Conservation (phyloP, 179 eudicot genomes). For the Nepenthes alata region DNA sequence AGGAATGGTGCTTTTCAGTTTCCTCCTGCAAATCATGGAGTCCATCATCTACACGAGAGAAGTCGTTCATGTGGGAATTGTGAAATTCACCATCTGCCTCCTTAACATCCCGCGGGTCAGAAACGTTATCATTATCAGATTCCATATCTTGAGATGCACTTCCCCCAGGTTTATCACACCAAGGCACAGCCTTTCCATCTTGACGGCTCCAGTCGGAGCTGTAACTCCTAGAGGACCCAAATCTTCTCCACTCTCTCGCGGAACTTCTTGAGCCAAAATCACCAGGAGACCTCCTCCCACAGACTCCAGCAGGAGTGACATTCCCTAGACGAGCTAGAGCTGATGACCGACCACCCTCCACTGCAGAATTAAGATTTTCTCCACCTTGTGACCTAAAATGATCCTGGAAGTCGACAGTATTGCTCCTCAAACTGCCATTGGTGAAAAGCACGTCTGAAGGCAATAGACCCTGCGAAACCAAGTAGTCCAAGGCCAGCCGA, state of each 20-base stretch:
- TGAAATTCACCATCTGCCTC: slow-evolving; percentile 20
- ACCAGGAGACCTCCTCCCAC: slow-evolving; percentile 24
- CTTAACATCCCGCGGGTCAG: slow-evolving; percentile 20
- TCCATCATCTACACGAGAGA: slow-evolving; percentile 16
- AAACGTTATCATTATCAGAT: slow-evolving; percentile 25
- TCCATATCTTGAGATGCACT: slow-evolving; percentile 22
- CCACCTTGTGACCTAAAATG: slow-evolving; percentile 27
- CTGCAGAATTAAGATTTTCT: slow-evolving; percentile 17
- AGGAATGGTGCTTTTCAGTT: slow-evolving; percentile 15
- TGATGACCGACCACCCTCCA: slow-evolving; percentile 23
- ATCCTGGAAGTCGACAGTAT: slow-evolving; percentile 23
- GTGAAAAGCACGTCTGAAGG: slow-evolving; percentile 52
- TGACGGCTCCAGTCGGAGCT: slow-evolving; percentile 39
- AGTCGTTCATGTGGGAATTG: slow-evolving; percentile 22
- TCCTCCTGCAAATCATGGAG: slow-evolving; percentile 21
- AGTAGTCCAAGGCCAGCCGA: slow-evolving; percentile 72
- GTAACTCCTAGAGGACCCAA: slow-evolving; percentile 29
- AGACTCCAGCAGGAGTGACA: slow-evolving; percentile 5
- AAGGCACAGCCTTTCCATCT: slow-evolving; percentile 38
- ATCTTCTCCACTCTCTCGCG: slow-evolving; percentile 42
- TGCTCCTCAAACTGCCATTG: slow-evolving; percentile 36
- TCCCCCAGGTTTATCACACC: slow-evolving; percentile 28
- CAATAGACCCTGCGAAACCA: slow-evolving; percentile 67
- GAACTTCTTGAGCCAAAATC: slow-evolving; percentile 21
- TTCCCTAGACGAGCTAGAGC: slow-evolving; percentile 28